Conservation (phyloP, 2,329 filamentous ascomycete species). For the Talaromyces sp. region DNA sequence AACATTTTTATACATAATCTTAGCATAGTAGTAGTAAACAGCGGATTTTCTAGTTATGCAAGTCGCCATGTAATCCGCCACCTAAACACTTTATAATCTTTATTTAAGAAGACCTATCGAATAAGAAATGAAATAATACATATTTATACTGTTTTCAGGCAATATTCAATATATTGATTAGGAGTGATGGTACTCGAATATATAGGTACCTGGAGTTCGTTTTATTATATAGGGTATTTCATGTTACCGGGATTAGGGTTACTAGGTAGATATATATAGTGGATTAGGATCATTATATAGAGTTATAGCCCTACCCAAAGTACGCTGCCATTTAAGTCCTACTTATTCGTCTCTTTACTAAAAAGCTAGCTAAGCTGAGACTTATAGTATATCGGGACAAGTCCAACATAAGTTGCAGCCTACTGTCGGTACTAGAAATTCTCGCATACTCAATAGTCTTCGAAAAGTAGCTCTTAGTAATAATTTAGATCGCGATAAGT, state of each 20-base stretch:
- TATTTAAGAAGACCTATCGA: conserved; percentile 3
- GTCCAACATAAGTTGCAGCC: no score
- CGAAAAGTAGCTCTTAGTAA: no score
- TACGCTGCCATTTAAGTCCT: no score
- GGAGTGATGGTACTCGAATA: conserved; percentile 12
- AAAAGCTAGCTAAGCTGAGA: no score
- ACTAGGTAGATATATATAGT: background rate
- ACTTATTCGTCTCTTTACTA: no score
- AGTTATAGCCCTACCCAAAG: no score
- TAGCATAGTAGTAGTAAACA: conserved; percentile 7
- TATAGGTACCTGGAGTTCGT: conserved; percentile 15
- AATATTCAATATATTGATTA: conserved; percentile 9
- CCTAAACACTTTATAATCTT: conserved; percentile 6
- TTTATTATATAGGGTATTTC: conserved; percentile 19
- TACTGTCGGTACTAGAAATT: no score
- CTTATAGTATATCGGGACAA: no score
- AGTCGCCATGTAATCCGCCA: conserved; percentile 11
- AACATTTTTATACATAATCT: conserved; percentile 11
- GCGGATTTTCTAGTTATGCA: conserved; percentile 9
- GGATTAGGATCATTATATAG: no score
- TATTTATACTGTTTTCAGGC: conserved; percentile 3
- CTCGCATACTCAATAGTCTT: no score
- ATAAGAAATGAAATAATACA: conserved; percentile 4
- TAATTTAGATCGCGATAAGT: no score
- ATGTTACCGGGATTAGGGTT: conserved; percentile 19